These are phyloP conservation scores for Daldinia eschscholtzii DNA, from an alignment of 2,329 filamentous ascomycete species.

Conservation along the genomic window DNA sequence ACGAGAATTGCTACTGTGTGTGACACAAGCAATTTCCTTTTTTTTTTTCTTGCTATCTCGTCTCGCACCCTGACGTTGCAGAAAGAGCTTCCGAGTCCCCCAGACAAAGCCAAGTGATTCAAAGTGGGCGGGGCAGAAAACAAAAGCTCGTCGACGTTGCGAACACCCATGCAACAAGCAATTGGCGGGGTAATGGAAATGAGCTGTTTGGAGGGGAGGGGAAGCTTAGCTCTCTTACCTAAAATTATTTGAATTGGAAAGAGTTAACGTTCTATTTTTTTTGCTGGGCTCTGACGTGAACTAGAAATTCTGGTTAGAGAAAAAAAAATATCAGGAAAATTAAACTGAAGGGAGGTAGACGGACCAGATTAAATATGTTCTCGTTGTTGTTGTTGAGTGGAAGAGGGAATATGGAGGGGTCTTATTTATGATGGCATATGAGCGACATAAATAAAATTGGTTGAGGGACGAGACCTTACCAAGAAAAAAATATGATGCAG, in stretches of 20 bases:
- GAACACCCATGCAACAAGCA: conserved; percentile 29
- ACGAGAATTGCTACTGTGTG: conserved; percentile 8
- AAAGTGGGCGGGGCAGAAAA: conserved; percentile 37
- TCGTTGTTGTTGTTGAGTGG: conserved; percentile 40
- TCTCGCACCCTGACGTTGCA: conserved; percentile 18
- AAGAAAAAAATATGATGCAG: conserved; percentile 43
- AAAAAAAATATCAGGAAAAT: conserved; percentile 22
- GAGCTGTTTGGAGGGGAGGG: conserved; percentile 24
- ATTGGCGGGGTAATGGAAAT: conserved; percentile 39
- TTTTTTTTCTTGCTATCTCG: conserved; percentile 13
- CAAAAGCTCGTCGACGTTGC: conserved; percentile 32
- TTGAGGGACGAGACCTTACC: conserved; percentile 37
- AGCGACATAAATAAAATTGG: conserved; percentile 44
- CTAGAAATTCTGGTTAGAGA: conserved; percentile 32
- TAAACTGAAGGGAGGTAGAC: conserved; percentile 9
- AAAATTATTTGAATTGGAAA: conserved; percentile 11
- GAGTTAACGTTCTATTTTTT: conserved; percentile 8
- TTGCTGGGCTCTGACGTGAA: conserved; percentile 8
- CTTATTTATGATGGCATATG: conserved; percentile 42
- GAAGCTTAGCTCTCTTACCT: conserved; percentile 32
- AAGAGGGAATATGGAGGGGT: conserved; percentile 39
- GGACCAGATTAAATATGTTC: conserved; percentile 38
- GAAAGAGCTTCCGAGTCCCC: conserved; percentile 19
- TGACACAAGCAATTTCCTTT: conserved; percentile 17
- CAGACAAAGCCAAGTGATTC: conserved; percentile 37